phyloP scores from a whole-genome alignment of 768 basidiomycete genomes.

The Agrocybe praecox region DNA sequence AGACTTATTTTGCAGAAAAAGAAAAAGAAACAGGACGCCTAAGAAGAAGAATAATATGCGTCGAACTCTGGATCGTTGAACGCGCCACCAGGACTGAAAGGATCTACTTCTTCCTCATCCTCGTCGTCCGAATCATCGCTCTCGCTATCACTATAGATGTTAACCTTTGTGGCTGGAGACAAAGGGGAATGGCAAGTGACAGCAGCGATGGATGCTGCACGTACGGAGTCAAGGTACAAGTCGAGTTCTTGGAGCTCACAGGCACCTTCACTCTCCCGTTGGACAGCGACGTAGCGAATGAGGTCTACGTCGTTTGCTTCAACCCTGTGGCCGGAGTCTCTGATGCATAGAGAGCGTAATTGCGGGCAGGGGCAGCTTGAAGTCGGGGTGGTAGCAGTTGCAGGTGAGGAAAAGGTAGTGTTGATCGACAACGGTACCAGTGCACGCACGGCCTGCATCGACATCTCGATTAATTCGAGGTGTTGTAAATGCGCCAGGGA shows the following conservation, averaged over 20 bases:
- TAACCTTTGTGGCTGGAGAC: constrained; percentile 20
- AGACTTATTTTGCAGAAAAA: neutral
- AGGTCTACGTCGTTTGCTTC: constrained; percentile 27
- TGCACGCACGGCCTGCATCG: constrained; percentile 32
- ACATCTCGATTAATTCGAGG: constrained; percentile 37
- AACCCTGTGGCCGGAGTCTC: constrained; percentile 22
- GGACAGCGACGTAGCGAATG: constrained; percentile 24
- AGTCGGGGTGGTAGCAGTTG: constrained; percentile 4
- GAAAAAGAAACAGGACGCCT: neutral
- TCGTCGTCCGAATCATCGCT: constrained; percentile 22
- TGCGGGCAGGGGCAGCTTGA: constrained; percentile 32
- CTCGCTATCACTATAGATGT: constrained; percentile 23
- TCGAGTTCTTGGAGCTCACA: constrained; percentile 28
- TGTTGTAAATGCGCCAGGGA: constrained; percentile 28
- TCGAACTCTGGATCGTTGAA: constrained; percentile 41
- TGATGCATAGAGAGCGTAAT: constrained; percentile 31
- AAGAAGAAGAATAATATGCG: constrained; percentile 22
- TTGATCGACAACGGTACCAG: constrained; percentile 27
- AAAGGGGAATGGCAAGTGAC: constrained; percentile 6
- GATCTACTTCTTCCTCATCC: constrained; percentile 17
- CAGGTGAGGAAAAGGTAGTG: neutral
- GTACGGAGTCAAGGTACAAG: constrained; percentile 32
- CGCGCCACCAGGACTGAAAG: constrained; percentile 33
- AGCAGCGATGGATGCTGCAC: constrained; percentile 16
- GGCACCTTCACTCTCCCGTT: constrained; percentile 24